phyloP scores from a whole-genome alignment of 176 grass and related monocot species.

The Paspalum notatum region DNA sequence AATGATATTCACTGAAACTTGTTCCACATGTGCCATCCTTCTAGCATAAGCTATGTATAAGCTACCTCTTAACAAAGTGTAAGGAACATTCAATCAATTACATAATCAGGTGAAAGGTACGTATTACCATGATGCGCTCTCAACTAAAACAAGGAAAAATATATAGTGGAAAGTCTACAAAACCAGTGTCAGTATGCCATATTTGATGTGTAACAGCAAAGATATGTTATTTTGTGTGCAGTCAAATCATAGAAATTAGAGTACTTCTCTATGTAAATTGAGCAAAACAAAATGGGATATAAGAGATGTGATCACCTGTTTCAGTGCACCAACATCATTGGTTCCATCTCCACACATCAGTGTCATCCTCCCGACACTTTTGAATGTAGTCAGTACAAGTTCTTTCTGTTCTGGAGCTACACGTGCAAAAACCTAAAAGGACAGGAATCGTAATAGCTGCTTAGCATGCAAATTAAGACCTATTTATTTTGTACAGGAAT shows the following conservation, averaged over 20 bases:
- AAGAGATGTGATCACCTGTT: conserved; percentile 63
- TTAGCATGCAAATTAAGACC: conserved; percentile 12
- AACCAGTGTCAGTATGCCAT: not conserved
- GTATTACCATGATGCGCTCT: not conserved
- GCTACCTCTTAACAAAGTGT: not conserved
- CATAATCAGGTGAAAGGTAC: conserved; percentile 2
- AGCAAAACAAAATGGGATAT: conserved; percentile 11
- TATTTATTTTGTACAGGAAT: conserved; percentile 10
- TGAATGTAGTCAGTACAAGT: conserved; percentile 95
- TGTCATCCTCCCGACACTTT: conserved; percentile 94
- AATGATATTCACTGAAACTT: conserved; percentile 1
- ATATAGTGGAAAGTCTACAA: conserved; percentile 3
- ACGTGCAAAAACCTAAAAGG: conserved; percentile 91
- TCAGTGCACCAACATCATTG: conserved; percentile 98
- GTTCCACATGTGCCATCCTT: not conserved
- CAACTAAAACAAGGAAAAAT: conserved; percentile 5
- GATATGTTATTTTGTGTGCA: not conserved
- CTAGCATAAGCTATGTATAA: not conserved
- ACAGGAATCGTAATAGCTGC: not conserved
- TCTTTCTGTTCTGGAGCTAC: conserved; percentile 99
- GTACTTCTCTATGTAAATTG: not conserved
- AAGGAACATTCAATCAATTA: not conserved
- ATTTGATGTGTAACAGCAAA: conserved; percentile 5
- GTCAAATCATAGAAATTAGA: conserved; percentile 7
- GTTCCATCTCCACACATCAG: conserved; percentile 99